Evolutionary conservation across 2,329 filamentous ascomycete genomes (phyloP).

Genomic region (Hypoxylon sp.): DNA sequence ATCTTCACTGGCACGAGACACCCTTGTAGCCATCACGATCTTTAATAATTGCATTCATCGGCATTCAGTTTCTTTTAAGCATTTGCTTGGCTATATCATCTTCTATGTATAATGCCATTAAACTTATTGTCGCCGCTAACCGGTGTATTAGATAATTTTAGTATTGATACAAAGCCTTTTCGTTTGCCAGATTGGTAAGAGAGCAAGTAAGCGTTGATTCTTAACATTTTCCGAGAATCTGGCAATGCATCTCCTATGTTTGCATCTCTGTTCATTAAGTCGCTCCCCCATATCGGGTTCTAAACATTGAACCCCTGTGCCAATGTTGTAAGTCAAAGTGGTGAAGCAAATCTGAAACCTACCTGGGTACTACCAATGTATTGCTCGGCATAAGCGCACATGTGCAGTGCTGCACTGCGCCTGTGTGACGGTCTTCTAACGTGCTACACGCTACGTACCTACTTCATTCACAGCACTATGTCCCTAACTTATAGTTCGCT

Average conservation of each 20-base stretch:
- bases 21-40: background rate
- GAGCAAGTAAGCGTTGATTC: too few relatives aligned
- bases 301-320: background rate
- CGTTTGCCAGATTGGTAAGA: too few relatives aligned
- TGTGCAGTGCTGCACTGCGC: background rate
- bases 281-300: background rate
- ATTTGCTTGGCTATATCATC: background rate
- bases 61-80: background rate
- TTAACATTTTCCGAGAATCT: background rate
- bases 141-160: too few relatives aligned
- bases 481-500: background rate
- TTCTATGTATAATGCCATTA: background rate
- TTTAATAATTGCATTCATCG: background rate
- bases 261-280: background rate
- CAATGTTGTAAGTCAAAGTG: slow-evolving; percentile 8
- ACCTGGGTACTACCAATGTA: slow-evolving; percentile 35
- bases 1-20: background rate
- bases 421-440: slow-evolving; percentile 16
- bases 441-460: background rate
- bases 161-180: too few relatives aligned
- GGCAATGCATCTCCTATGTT: background rate
- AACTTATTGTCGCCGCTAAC: background rate
- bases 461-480: background rate
- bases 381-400: slow-evolving; percentile 12
- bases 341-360: slow-evolving; percentile 63